Evolutionary conservation across 768 basidiomycete genomes (phyloP), one percentile per base, ranked within the genome.

Genomic region (Chiua virens): DNA sequence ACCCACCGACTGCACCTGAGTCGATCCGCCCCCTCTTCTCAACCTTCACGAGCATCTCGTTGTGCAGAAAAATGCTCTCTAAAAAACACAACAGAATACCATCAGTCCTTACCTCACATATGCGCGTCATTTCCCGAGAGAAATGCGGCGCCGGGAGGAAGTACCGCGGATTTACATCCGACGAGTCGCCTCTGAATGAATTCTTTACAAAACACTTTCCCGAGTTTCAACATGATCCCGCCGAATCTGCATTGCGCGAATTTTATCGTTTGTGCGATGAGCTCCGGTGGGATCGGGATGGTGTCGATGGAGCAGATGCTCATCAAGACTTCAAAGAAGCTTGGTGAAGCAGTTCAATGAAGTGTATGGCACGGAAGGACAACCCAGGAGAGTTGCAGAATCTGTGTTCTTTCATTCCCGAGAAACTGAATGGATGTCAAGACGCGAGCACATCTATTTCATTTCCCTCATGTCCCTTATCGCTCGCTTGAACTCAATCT

Each of bases 201-300:
- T 59, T 60, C 1, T 59, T 59, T 8, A 37, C 18, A 1, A n/a
- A 21, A 1, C 36, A 46, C 22, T 34, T 5, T 15, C 54, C 58
- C 0, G 3, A 2, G 2, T 60, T 53, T 25, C 17, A 60, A 1
- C 50, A 59, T 8, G 25, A 60, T 5, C 1, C 49, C 17, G 49
- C 50, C 0, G 6, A 25, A 18, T 59, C 58, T 0, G 58, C 58
- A 0, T 52, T 53, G 10, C 38, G 21, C 21, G 58, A 60, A 8
- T 59, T 59, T 3, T 60, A 60, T 28, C 58, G 58, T 18, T 40
- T 60, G 1, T 61, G 60, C 32, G 18, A 63, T 27, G 14, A 52
- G 8, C 10, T 14, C 1, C 45, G 25, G 7, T 62, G 60, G 60
- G 37, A 38, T 1, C 18, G 37, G 2, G 15, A 21, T 0, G 7